These are phyloP conservation scores for Colletotrichum tabaci DNA, from an alignment of 2,329 filamentous ascomycete species.

Conservation along the genomic window DNA sequence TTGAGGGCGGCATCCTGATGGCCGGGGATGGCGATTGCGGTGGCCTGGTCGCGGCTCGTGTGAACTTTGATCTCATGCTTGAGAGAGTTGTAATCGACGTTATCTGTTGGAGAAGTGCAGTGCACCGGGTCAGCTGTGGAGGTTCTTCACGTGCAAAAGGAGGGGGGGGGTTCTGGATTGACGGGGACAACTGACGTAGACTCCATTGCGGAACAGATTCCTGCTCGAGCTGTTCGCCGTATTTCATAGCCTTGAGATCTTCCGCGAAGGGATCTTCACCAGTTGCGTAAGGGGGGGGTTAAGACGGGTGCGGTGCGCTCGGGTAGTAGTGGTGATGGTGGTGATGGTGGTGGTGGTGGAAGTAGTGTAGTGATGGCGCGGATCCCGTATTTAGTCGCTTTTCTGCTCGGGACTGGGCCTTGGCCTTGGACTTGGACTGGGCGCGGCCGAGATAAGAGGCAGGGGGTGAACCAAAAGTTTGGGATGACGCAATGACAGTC, in stretches of 20 bases:
- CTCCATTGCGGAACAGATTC: constrained; percentile 88
- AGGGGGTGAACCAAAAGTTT: neutral
- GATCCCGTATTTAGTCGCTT: constrained; percentile 36
- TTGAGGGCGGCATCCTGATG: constrained; percentile 71
- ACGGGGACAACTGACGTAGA: constrained; percentile 67
- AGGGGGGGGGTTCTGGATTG: neutral
- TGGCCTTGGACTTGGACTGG: neutral
- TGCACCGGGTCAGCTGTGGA: constrained; percentile 12
- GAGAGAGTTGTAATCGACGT: constrained; percentile 90
- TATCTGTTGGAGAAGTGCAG: constrained; percentile 67
- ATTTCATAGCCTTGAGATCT: constrained; percentile 72
- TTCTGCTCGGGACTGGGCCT: constrained; percentile 12
- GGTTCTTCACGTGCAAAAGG: constrained; percentile 18
- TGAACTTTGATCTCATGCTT: constrained; percentile 88
- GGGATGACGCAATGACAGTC: constrained; percentile 41
- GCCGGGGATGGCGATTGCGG: constrained; percentile 82
- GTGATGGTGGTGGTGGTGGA: too few species aligned
- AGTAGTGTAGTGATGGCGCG: constrained; percentile 17
- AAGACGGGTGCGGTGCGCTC: constrained; percentile 11
- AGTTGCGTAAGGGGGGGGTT: constrained; percentile 18
- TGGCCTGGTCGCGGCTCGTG: constrained; percentile 79
- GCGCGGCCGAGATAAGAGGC: constrained; percentile 32
- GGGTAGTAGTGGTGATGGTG: constrained; percentile 1
- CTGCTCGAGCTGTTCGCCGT: constrained; percentile 80
- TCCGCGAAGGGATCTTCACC: constrained; percentile 28